These are phyloP conservation scores for Mycena crocata DNA, from an alignment of 768 basidiomycete genomes.

Conservation along the genomic window DNA sequence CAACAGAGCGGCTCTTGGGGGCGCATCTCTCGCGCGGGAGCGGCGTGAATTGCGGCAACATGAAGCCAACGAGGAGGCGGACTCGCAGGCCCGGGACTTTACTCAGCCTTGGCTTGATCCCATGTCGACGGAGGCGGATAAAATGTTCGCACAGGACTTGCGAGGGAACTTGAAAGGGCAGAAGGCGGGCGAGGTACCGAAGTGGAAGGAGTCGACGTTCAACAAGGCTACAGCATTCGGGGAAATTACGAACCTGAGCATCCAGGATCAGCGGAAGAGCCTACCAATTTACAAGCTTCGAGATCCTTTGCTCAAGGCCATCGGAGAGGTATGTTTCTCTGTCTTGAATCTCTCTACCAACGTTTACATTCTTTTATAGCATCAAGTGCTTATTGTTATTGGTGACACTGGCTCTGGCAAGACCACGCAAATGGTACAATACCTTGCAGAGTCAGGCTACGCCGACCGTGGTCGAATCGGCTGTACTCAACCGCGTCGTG, in stretches of 20 bases:
- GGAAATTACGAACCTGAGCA: slow-evolving; percentile 88
- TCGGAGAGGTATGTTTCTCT: slow-evolving; percentile 76
- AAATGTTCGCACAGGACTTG: slow-evolving; percentile 93
- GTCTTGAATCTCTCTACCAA: slow-evolving; percentile 25
- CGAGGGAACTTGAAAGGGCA: slow-evolving; percentile 85
- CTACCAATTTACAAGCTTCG: slow-evolving; percentile 96
- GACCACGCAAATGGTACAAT: slow-evolving; percentile 99
- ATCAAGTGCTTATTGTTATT: slow-evolving; percentile 97
- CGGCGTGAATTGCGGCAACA: slow-evolving; percentile 94
- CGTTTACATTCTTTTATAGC: slow-evolving; percentile 56
- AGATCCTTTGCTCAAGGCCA: slow-evolving; percentile 89
- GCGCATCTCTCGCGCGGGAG: slow-evolving; percentile 94
- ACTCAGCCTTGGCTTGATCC: slow-evolving; percentile 98
- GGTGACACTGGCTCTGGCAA: slow-evolving; percentile 99
- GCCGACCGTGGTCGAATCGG: slow-evolving; percentile 93
- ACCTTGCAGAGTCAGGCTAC: slow-evolving; percentile 94
- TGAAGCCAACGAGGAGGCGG: slow-evolving; percentile 93
- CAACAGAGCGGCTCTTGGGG: slow-evolving; percentile 94
- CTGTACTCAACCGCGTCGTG: slow-evolving; percentile 98
- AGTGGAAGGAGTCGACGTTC: slow-evolving; percentile 92
- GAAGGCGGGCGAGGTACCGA: slow-evolving; percentile 83
- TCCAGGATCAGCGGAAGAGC: slow-evolving; percentile 92
- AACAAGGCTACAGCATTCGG: slow-evolving; percentile 98
- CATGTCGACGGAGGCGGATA: slow-evolving; percentile 90
- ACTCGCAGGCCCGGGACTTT: slow-evolving; percentile 94